Evolutionary conservation across 768 basidiomycete genomes (phyloP).

Genomic region (Lactarius tabidus): DNA sequence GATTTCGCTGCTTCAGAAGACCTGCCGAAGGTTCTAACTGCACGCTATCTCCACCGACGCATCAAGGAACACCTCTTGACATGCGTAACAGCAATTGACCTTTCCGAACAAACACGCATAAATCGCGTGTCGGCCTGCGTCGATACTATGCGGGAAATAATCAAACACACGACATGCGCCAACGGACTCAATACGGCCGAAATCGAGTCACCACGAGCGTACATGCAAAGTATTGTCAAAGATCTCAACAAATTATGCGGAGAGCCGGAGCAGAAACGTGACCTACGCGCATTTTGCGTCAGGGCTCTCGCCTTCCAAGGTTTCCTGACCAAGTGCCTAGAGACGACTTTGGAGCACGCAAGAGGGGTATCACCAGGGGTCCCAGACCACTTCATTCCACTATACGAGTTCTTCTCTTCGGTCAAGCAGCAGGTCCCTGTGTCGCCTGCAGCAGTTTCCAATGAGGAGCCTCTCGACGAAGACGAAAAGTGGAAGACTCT

Average conservation of each 20-base stretch:
- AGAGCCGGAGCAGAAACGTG: neutral
- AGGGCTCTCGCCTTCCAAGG: conserved; percentile 4
- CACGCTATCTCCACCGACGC: neutral
- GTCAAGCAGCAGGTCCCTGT: neutral
- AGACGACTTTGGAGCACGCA: neutral
- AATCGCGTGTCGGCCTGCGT: neutral
- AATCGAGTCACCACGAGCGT: neutral
- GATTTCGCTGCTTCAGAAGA: neutral
- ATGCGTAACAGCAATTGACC: neutral
- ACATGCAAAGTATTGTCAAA: neutral
- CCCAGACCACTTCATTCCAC: neutral
- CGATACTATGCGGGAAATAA: conserved; percentile 1
- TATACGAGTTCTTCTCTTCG: neutral
- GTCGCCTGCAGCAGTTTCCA: neutral
- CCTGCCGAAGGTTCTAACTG: neutral
- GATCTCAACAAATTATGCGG: neutral
- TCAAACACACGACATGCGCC: too few relatives aligned
- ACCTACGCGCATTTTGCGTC: conserved; percentile 7
- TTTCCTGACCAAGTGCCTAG: neutral
- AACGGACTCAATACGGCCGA: too few relatives aligned
- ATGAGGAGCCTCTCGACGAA: neutral
- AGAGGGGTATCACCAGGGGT: too few relatives aligned
- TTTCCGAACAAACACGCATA: neutral
- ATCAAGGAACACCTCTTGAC: conserved; percentile 11
- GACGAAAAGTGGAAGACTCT: neutral